Percentiles rank a stretch among this genome's conserved stretches.
Evolutionary conservation across 2,329 filamentous ascomycete species (phyloP).

Genomic region (Didymella exigua): DNA sequence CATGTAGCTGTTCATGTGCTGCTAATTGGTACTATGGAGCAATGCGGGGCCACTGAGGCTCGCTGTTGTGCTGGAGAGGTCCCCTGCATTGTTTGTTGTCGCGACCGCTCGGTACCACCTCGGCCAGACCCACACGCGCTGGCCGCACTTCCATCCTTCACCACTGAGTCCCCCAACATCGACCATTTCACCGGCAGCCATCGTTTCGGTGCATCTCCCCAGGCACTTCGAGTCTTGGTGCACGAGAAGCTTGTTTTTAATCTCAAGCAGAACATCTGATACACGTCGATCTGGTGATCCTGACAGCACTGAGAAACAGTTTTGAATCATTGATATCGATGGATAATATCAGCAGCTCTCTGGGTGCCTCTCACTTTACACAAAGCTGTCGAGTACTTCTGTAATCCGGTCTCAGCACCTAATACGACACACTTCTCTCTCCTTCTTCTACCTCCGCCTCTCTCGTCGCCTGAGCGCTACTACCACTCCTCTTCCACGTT

Average conservation of each 20-base stretch:
- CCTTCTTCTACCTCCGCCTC: not conserved
- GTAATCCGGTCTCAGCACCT: too few species aligned
- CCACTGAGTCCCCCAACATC: not conserved
- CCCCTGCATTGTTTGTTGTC: slow-evolving; percentile 14
- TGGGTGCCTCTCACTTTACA: too few species aligned
- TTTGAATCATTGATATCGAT: too few species aligned
- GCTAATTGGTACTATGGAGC: not conserved
- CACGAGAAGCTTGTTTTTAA: too few species aligned
- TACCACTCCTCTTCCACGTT: slow-evolving; percentile 33
- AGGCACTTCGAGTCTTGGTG: too few species aligned
- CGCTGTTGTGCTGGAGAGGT: not conserved
- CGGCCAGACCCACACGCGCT: not conserved
- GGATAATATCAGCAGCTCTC: too few species aligned
- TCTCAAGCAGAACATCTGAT: too few species aligned
- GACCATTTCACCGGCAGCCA: not conserved
- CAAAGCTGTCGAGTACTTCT: too few species aligned
- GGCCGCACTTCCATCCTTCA: not conserved
- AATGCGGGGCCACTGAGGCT: slow-evolving; percentile 3
- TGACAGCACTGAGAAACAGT: too few species aligned
- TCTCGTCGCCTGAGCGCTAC: not conserved
- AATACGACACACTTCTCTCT: slow-evolving; percentile 1
- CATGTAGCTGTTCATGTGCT: not conserved
- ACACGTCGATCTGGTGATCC: too few species aligned
- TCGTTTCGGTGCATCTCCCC: not conserved
- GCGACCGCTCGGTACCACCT: slow-evolving; percentile 1